Evolutionary conservation across 306 rosid species (phyloP).

Genomic region (Lathyrus oleraceus): DNA sequence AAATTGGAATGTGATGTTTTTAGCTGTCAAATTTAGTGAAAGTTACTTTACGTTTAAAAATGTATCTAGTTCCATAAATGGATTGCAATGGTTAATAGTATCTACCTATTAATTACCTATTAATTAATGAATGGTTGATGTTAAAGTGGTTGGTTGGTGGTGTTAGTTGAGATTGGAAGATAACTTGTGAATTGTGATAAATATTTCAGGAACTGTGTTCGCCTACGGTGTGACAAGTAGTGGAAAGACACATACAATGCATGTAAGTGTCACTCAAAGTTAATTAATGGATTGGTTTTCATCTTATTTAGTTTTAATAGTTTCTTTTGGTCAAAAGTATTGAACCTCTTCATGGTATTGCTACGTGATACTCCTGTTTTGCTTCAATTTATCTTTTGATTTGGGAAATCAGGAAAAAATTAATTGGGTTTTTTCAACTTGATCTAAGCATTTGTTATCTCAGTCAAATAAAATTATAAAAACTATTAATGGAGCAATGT

Average conservation of each 20-base stretch:
- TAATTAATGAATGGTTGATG: slow-evolving; percentile 18
- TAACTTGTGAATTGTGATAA: slow-evolving; percentile 38
- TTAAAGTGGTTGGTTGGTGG: slow-evolving; percentile 32
- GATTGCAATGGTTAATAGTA: slow-evolving; percentile 27
- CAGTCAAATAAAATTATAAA: slow-evolving; percentile 6
- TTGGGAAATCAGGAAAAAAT: slow-evolving; percentile 7
- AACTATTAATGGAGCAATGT: neutral
- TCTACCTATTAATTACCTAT: neutral
- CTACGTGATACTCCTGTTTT: slow-evolving; percentile 11
- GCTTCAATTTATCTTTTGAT: slow-evolving; percentile 19
- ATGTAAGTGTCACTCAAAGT: slow-evolving; percentile 58
- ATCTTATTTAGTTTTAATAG: slow-evolving; percentile 8
- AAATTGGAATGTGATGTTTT: slow-evolving; percentile 23
- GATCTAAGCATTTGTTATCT: neutral
- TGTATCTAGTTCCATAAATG: slow-evolving; percentile 18
- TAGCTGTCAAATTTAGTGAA: slow-evolving; percentile 14
- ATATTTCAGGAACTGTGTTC: slow-evolving; percentile 93
- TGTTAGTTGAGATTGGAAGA: slow-evolving; percentile 32
- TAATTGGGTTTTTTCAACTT: slow-evolving; percentile 4
- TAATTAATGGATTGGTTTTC: neutral
- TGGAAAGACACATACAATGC: slow-evolving; percentile 99
- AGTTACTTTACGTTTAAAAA: slow-evolving; percentile 19
- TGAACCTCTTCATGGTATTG: slow-evolving; percentile 12
- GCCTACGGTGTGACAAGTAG: slow-evolving; percentile 99
- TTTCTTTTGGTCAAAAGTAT: slow-evolving; percentile 26